Base-by-base conservation (phyloP, 768 basidiomycete genomes). In the Inosperma sp. region DNA sequence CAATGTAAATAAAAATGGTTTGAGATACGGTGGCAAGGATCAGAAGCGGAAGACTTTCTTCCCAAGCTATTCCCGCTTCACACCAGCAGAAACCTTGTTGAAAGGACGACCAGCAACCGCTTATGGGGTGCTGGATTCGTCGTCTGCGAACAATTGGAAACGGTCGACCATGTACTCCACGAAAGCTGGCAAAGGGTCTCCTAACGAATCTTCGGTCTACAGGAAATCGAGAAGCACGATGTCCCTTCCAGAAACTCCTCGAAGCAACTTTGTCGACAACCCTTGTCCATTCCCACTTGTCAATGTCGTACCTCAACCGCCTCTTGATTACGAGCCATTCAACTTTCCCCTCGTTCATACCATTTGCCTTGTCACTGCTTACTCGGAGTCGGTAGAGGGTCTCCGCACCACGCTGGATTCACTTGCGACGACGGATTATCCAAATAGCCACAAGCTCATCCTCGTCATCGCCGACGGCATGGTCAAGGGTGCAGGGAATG, bases 341-440 rank as follows among this genome's bases (percentile, higher is more conserved):
- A 88, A 91, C 61, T 99, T 89, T 76, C 93, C 93, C 0, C 82
- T 97, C 41, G 87, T 82, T 1, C 92, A 98, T 68, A 86, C 90
- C 4, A 94, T 98, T 58, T 91, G 92, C 62, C 83, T 98, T 39
- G 96, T 99, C 55, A 99, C 96, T 1, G 96, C 96, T 1, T 99
- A 99, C 67, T 96, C 95, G 0, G 96, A 99, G 68, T 94, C 92
- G 3, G 78, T 94, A 17, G 94, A 96, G 66, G 96, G 96, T 72
- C 75, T 99, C 2, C 82, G 95, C 31, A 99, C 96, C 14, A 99
- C 96, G 0, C 76, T 99, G n/a, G 96, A 99, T 68, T 97, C 96
- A 2, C 79, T 99, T 34, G 93, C 94, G 6, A 98, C 96, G 3
- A 97, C 95, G 25, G 95, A 98, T 68, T 99, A 97, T 64, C 95